Percentiles rank a stretch among this genome's conserved stretches.
phyloP scores from a whole-genome alignment of 2,329 filamentous ascomycete species.

The Exserohilum turcica region DNA sequence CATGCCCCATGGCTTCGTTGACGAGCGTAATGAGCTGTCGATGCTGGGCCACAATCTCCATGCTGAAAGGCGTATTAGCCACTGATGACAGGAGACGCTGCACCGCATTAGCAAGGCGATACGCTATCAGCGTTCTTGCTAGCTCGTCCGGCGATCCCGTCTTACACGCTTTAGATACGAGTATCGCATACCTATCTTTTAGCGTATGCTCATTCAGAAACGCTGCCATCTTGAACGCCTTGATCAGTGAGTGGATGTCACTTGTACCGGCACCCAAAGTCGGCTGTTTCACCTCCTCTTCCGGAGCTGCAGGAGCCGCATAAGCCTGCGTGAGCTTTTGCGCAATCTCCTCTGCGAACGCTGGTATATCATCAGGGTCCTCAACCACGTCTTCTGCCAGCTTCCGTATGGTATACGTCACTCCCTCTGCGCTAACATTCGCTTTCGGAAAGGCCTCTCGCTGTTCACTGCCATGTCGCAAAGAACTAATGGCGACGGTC shows the following conservation, averaged over 20 bases:
- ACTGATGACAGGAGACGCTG: conserved; percentile 25
- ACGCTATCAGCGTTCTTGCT: conserved; percentile 36
- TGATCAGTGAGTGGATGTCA: conserved; percentile 16
- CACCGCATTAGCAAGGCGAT: conserved; percentile 32
- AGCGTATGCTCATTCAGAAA: conserved; percentile 37
- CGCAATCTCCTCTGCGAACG: conserved; percentile 28
- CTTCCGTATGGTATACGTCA: conserved; percentile 43
- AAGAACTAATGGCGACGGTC: conserved; percentile 41
- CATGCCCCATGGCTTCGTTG: conserved; percentile 15
- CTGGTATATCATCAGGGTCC: conserved; percentile 27
- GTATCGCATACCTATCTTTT: conserved; percentile 39
- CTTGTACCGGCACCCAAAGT: background rate
- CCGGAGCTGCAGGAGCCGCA: background rate
- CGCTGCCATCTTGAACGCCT: conserved; percentile 25
- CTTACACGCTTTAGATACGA: conserved; percentile 37
- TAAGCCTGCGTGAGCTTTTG: conserved; percentile 29
- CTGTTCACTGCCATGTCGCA: conserved; percentile 24
- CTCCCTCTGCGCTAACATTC: conserved; percentile 38
- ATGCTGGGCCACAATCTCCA: conserved; percentile 28
- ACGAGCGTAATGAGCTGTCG: conserved; percentile 27
- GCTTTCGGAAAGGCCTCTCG: conserved; percentile 24
- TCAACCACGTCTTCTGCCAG: conserved; percentile 41
- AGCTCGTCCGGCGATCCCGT: conserved; percentile 23
- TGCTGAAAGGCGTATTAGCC: conserved; percentile 25
- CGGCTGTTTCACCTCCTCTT: background rate